Base-by-base conservation (phyloP, 257 asterid genomes). In the Solanum rostratum region DNA sequence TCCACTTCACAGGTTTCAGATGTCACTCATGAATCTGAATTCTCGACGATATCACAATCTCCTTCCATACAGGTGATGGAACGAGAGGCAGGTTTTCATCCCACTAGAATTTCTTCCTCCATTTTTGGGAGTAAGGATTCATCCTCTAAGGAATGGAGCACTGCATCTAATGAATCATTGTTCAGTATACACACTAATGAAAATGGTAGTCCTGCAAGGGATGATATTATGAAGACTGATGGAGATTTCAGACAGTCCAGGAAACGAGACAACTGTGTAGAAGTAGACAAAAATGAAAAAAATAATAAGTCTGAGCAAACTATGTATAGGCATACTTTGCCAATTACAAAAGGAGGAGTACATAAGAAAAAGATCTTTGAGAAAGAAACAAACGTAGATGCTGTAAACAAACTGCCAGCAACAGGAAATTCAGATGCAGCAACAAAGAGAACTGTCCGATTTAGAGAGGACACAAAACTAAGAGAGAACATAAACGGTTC, bases 21-120 rank as follows among this genome's bases (percentile, higher is more conserved):
- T 16, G 59, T 16, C 60, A 71, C 86, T 29, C 43, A 55, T 71
- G 86, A 84, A 84, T 71, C 86, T 84, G 45, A 20, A 65, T 46
- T 81, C 24, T 91, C 86, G n/a, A 91, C 85, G 15, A 84, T 66
- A 79, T 90, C 87, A 76, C 82, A 76, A 49, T 76, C 82, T 49
- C 97, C 94, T 65, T 68, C 90, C 60, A 15, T 81, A 73, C 93
- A 87, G 87, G 84, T 85, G 81, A 91, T 90, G 97, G 89, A 88
- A 69, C 84, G 84, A 79, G 69, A 78, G 24, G 85, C 74, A 76
- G 93, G 62, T 82, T 90, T 81, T 62, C 90, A 90, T 84, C 88
- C 90, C 69, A 30, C 84, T 49, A 85, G 91, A 81, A 88, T 85
- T 30, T 90, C 92, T 8, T 49, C 86, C 55, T 87, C 89, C 2